Conservation (phyloP, 2,329 filamentous ascomycete genomes). For the Alternaria metachromatica region DNA sequence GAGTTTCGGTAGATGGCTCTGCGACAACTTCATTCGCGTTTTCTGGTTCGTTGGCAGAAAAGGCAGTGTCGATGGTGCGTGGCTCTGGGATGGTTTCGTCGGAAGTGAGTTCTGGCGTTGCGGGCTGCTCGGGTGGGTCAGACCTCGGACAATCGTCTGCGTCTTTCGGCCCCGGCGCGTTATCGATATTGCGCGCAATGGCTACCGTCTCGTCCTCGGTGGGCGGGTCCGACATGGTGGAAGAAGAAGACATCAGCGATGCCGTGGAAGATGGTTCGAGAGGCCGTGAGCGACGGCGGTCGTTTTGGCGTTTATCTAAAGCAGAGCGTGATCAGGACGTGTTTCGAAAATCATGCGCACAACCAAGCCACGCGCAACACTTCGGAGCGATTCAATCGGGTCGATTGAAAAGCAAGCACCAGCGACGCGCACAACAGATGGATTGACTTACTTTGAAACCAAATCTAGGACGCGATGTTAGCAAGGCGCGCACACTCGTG, state of each 20-base stretch:
- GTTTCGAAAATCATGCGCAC: slow-evolving; percentile 4
- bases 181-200: slow-evolving; percentile 27
- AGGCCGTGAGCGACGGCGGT: slow-evolving; percentile 85
- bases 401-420: neutral
- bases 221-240: slow-evolving; percentile 44
- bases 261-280: slow-evolving; percentile 54
- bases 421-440: neutral
- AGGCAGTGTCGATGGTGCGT: slow-evolving; percentile 14
- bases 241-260: slow-evolving; percentile 46
- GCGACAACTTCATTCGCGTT: slow-evolving; percentile 22
- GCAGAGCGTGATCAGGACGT: slow-evolving; percentile 12
- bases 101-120: slow-evolving; percentile 29
- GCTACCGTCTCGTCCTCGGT: slow-evolving; percentile 37
- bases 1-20: slow-evolving; percentile 31
- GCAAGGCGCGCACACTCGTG: slow-evolving; percentile 36
- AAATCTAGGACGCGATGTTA: slow-evolving; percentile 69
- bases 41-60: slow-evolving; percentile 24
- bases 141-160: slow-evolving; percentile 25
- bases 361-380: neutral
- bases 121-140: slow-evolving; percentile 26
- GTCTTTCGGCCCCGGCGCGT: slow-evolving; percentile 22
- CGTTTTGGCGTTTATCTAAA: slow-evolving; percentile 76
- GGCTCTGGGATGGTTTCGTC: slow-evolving; percentile 25
- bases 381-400: neutral
- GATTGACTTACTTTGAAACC: slow-evolving; percentile 71